A percentile compares a stretch with the other conserved stretches of the same genome.
phyloP scores from a whole-genome alignment of 352 stramenopile genomes.

The Globisporangium orthogonon region DNA sequence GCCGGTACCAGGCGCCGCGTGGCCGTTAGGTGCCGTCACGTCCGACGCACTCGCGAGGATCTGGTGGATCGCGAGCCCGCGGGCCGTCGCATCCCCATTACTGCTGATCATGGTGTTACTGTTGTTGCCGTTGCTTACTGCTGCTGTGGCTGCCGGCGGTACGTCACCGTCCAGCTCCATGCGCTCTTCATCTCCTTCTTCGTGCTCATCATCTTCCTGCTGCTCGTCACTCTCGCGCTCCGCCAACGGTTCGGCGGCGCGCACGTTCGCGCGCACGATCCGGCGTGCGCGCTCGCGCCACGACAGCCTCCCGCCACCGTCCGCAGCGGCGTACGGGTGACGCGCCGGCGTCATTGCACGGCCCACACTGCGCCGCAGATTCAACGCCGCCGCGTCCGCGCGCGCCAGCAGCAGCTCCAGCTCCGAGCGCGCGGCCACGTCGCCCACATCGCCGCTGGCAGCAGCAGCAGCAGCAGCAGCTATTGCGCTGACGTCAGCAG shows the following conservation, averaged over 20 bases:
- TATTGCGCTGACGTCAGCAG: neutral
- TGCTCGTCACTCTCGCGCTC: neutral
- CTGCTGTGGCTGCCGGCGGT: neutral
- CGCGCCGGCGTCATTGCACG: slow-evolving; percentile 8
- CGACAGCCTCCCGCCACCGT: slow-evolving; percentile 6
- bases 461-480: neutral
- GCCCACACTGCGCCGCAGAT: neutral
- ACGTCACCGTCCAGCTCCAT: neutral
- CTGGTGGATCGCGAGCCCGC: neutral
- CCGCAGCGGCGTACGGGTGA: neutral
- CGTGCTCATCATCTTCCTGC: neutral
- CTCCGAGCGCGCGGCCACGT: neutral
- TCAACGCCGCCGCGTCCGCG: neutral
- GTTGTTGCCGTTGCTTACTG: neutral
- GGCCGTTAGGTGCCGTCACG: neutral
- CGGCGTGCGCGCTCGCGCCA: slow-evolving; percentile 8
- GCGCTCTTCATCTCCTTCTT: neutral
- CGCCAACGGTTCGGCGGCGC: neutral
- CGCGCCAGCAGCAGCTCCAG: slow-evolving; percentile 1
- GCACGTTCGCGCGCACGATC: slow-evolving; percentile 2
- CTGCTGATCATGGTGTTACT: too few relatives aligned
- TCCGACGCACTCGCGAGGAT: neutral
- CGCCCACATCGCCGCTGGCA: neutral
- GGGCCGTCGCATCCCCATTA: neutral
- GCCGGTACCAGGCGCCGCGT: neutral